Evolutionary conservation across 306 rosid genomes (phyloP).

Genomic region (Abrus precatorius): DNA sequence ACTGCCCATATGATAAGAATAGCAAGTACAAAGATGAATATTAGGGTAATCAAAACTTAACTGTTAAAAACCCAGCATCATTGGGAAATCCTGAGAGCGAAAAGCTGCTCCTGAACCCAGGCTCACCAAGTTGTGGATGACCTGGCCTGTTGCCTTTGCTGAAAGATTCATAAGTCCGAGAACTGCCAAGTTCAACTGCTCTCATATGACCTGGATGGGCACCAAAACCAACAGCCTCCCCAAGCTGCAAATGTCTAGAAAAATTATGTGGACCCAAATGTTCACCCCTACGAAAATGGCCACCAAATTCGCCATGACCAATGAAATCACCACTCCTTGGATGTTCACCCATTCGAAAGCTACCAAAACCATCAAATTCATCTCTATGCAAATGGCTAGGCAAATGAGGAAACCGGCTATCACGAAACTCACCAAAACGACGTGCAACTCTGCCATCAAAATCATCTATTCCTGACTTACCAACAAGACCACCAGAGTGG

Average conservation of each 20-base stretch:
- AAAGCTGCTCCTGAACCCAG: conserved; percentile 96
- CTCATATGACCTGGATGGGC: conserved; percentile 70
- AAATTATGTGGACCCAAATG: conserved; percentile 75
- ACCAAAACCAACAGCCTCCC: conserved; percentile 78
- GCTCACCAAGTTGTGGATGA: conserved; percentile 90
- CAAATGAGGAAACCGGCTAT: conserved; percentile 69
- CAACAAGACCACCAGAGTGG: conserved; percentile 64
- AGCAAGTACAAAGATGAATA: conserved; percentile 27
- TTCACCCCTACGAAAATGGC: conserved; percentile 68
- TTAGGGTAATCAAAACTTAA: conserved; percentile 60
- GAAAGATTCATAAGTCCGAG: conserved; percentile 74
- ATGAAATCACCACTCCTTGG: conserved; percentile 68
- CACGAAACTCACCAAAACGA: conserved; percentile 77
- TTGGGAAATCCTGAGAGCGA: conserved; percentile 76
- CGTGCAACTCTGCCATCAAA: conserved; percentile 76
- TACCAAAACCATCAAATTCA: conserved; percentile 82
- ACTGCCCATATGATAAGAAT: conserved; percentile 20
- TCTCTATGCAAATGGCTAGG: conserved; percentile 73
- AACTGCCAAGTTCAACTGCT: conserved; percentile 68
- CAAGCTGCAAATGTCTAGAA: conserved; percentile 67
- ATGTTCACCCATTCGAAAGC: conserved; percentile 73
- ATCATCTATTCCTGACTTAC: conserved; percentile 66
- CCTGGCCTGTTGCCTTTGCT: conserved; percentile 66
- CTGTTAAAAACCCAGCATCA: conserved; percentile 75
- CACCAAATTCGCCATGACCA: conserved; percentile 69